phyloP scores from a whole-genome alignment of 1,284 basidiomycete genomes.

The Malassezia psittaci region DNA sequence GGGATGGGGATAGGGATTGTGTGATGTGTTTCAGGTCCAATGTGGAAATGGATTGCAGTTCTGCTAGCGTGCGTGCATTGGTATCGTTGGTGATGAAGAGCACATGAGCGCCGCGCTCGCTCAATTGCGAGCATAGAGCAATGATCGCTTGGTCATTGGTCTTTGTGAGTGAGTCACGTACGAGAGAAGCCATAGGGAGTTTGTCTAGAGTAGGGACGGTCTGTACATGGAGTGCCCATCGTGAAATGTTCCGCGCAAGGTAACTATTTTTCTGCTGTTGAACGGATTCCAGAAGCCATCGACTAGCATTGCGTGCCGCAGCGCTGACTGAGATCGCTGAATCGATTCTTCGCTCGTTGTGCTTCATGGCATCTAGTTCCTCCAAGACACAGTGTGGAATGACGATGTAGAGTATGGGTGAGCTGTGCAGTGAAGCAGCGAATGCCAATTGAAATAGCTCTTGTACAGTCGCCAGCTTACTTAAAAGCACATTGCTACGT shows the following conservation, averaged over 20 bases:
- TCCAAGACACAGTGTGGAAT: slow-evolving; percentile 13
- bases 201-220: neutral
- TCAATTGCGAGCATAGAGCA: slow-evolving; percentile 6
- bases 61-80: slow-evolving; percentile 12
- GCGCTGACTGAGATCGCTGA: neutral
- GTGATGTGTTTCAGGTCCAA: neutral
- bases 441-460: neutral
- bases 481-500: slow-evolving; percentile 9
- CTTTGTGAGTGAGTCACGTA: neutral
- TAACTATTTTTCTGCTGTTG: slow-evolving; percentile 8
- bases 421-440: neutral
- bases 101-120: neutral
- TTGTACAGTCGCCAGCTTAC: neutral
- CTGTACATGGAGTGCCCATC: slow-evolving; percentile 14
- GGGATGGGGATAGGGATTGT: neutral
- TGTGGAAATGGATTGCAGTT: neutral
- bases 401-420: slow-evolving; percentile 3
- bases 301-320: slow-evolving; percentile 7
- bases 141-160: slow-evolving; percentile 17
- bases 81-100: slow-evolving; percentile 13
- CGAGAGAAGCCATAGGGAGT: neutral
- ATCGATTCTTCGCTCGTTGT: neutral
- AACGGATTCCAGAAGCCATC: slow-evolving; percentile 11
- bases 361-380: slow-evolving; percentile 14
- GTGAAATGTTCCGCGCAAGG: neutral